A percentile compares a stretch with the other conserved stretches of the same genome.
These are phyloP conservation scores for Cladophialophora carrionii DNA, from an alignment of 2,329 filamentous ascomycete species.

Conservation along the genomic window DNA sequence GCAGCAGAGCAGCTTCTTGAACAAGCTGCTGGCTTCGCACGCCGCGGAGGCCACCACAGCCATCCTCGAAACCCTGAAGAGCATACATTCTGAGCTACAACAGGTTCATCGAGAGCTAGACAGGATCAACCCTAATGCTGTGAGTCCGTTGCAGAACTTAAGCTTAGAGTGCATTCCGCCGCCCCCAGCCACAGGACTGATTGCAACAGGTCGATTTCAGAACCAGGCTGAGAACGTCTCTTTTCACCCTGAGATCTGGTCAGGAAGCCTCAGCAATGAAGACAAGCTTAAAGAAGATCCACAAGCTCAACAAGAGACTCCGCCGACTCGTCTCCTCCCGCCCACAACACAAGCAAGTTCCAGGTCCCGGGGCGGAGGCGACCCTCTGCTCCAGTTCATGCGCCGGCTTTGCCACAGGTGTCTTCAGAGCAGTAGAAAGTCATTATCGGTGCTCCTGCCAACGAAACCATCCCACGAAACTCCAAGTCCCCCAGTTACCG, in stretches of 20 bases:
- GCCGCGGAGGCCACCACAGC: background rate
- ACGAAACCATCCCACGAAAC: background rate
- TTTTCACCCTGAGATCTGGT: background rate
- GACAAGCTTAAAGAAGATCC: background rate
- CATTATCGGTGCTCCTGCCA: background rate
- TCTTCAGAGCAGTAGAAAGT: background rate
- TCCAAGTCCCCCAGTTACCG: background rate
- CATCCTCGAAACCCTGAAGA: background rate
- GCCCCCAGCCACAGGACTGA: background rate
- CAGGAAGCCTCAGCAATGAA: background rate
- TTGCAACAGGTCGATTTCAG: background rate
- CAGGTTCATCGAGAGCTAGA: background rate
- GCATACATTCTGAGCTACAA: background rate
- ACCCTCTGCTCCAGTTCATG: background rate
- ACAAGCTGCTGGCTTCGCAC: background rate
- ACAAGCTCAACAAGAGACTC: background rate
- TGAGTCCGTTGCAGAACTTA: background rate
- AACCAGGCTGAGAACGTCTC: background rate
- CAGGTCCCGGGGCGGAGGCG: background rate
- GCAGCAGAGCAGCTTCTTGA: background rate
- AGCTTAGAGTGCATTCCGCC: background rate
- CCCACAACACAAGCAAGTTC: background rate
- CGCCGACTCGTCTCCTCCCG: background rate
- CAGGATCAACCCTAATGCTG: background rate
- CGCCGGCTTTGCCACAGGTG: background rate